Evolutionary conservation across 2,329 filamentous ascomycete species (phyloP).

Genomic region (Sarocladiaceae sp.): DNA sequence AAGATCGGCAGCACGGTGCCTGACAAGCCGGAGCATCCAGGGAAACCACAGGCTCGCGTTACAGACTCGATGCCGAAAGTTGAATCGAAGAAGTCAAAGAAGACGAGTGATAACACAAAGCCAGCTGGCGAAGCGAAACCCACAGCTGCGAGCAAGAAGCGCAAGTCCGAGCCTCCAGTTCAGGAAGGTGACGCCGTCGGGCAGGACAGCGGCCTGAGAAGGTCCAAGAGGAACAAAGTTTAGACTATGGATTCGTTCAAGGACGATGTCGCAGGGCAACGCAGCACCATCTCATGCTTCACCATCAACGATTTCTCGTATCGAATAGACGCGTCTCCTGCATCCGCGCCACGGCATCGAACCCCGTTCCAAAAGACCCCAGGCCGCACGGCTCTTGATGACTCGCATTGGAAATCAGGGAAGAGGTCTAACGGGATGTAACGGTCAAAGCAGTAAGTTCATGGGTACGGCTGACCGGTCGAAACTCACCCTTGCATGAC

Average conservation of each 20-base stretch:
- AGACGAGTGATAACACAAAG: no score
- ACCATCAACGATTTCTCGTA: not conserved
- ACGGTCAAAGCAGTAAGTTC: constrained; percentile 4
- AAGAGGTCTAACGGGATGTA: not conserved
- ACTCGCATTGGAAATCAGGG: not conserved
- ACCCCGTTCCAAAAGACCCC: not conserved
- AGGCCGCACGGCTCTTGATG: not conserved
- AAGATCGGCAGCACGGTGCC: constrained; percentile 25
- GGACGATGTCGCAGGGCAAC: not conserved
- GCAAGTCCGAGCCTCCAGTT: not conserved
- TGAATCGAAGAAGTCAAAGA: not conserved
- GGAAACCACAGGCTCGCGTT: not conserved
- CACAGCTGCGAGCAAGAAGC: not conserved
- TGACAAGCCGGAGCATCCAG: not conserved
- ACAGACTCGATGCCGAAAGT: not conserved
- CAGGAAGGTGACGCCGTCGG: not conserved
- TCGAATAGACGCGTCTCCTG: no score
- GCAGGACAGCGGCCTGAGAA: constrained; percentile 2
- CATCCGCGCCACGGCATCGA: not conserved
- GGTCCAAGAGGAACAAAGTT: constrained; percentile 12
- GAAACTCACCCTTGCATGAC: not conserved
- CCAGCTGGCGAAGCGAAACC: not conserved
- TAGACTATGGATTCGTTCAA: constrained; percentile 1
- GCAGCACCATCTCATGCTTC: no score
- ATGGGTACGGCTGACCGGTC: constrained; percentile 6